Percentiles rank a stretch among this genome's conserved stretches.
These are phyloP conservation scores for Solanum okadae DNA, from an alignment of 257 asterid species.

Conservation along the genomic window DNA sequence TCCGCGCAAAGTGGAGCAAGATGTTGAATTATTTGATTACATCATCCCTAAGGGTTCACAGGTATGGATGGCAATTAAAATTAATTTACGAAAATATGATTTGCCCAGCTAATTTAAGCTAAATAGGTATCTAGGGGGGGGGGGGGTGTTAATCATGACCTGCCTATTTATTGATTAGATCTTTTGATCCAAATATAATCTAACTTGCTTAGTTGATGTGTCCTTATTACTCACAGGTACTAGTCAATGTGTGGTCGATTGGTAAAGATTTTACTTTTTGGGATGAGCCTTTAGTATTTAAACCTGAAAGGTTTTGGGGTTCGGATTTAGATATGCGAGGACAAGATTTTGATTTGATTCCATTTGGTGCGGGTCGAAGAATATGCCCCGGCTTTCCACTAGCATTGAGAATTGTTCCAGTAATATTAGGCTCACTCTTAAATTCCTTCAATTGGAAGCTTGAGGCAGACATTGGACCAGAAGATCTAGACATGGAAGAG, in stretches of 20 bases:
- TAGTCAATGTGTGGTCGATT: constrained; percentile 16
- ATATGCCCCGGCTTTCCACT: neutral
- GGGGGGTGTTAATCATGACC: neutral
- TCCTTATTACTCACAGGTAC: neutral
- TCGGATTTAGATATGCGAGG: neutral
- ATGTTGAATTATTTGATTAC: too few relatives aligned
- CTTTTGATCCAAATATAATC: neutral
- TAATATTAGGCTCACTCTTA: neutral
- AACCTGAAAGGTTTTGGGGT: constrained; percentile 9
- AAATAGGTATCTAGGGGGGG: too few relatives aligned
- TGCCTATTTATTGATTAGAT: neutral
- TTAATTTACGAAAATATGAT: neutral
- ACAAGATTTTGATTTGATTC: neutral
- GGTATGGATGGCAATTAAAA: too few relatives aligned
- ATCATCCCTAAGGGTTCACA: too few relatives aligned
- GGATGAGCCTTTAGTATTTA: constrained; percentile 8
- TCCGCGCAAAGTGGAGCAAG: too few relatives aligned
- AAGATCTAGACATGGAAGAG: neutral
- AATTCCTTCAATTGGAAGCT: constrained; percentile 2
- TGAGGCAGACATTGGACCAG: neutral
- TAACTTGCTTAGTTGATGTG: neutral
- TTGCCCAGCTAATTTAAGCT: neutral
- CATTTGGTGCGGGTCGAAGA: neutral
- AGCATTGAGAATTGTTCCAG: neutral
- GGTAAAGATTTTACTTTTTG: constrained; percentile 17